Conservation (phyloP, 257 asterid species). For the Paulownia fortunei region DNA sequence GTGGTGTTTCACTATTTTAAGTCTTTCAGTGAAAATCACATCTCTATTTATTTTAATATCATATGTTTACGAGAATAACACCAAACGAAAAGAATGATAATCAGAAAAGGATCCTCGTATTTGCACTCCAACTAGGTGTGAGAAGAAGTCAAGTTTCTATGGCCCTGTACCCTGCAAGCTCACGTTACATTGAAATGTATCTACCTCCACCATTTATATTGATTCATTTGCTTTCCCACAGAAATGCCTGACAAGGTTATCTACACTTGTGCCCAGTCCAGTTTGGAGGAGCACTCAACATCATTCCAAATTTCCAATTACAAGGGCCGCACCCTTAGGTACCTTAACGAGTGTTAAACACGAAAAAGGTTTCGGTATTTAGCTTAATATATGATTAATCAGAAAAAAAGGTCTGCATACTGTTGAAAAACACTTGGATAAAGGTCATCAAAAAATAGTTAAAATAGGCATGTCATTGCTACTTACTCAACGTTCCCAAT, state of each 20-base stretch:
- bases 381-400: not conserved
- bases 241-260: not conserved
- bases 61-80: not conserved
- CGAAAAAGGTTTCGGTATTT: not conserved
- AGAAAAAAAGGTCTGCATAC: slow-evolving; percentile 8
- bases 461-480: slow-evolving; percentile 18
- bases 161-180: slow-evolving; percentile 3
- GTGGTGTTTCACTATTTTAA: not conserved
- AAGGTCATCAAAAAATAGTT: slow-evolving; percentile 8
- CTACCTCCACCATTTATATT: slow-evolving; percentile 2
- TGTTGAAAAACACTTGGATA: slow-evolving; percentile 13
- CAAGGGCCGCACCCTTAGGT: slow-evolving; percentile 6
- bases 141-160: not conserved
- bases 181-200: slow-evolving; percentile 7
- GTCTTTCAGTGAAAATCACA: not conserved
- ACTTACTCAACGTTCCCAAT: slow-evolving; percentile 77
- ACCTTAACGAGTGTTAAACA: not conserved
- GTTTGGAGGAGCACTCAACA: not conserved
- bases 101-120: not conserved
- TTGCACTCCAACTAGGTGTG: not conserved
- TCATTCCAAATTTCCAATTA: not conserved
- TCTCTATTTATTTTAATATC: not conserved
- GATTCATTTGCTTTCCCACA: not conserved
- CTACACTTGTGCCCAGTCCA: slow-evolving; percentile 6
- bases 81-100: not conserved